phyloP scores from a whole-genome alignment of 495 filamentous ascomycete species.

The Podospora pseudocomata region DNA sequence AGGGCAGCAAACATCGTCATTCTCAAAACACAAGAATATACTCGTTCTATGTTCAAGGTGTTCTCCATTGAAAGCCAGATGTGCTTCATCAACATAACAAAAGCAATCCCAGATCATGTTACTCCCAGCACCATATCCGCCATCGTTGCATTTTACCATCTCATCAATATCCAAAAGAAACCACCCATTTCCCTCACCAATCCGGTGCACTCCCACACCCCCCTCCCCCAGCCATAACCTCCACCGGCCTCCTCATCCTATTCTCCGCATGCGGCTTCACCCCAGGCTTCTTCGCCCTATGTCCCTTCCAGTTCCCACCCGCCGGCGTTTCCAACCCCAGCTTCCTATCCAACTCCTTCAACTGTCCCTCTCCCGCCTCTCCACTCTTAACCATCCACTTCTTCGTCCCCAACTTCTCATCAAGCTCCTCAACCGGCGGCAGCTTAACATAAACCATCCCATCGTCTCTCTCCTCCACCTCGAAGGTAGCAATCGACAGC shows the following conservation, averaged over 20 bases:
- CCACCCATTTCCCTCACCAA: slow-evolving; percentile 48
- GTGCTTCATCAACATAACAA: not conserved
- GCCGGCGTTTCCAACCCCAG: slow-evolving; percentile 38
- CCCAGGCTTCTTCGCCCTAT: slow-evolving; percentile 35
- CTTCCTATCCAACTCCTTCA: slow-evolving; percentile 67
- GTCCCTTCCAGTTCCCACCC: not conserved
- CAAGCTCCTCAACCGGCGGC: slow-evolving; percentile 81
- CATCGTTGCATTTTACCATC: not conserved
- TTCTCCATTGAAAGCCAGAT: not conserved
- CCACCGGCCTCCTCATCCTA: slow-evolving; percentile 41
- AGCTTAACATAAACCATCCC: slow-evolving; percentile 84
- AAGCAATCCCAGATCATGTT: not conserved
- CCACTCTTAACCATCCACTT: slow-evolving; percentile 80
- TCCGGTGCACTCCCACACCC: slow-evolving; percentile 58
- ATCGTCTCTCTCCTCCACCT: slow-evolving; percentile 71
- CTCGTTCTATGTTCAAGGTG: not conserved
- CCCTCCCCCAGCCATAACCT: slow-evolving; percentile 41
- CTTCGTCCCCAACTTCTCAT: slow-evolving; percentile 73
- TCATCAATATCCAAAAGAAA: not conserved
- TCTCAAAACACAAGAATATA: not conserved
- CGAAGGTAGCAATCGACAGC: slow-evolving; percentile 84
- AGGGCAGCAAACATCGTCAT: too few species aligned
- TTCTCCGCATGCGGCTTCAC: slow-evolving; percentile 46
- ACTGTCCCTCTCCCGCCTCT: slow-evolving; percentile 58
- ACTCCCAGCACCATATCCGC: not conserved